Evolutionary conservation across 2,329 filamentous ascomycete species (phyloP).

Genomic region (Pyrenophora graminea): DNA sequence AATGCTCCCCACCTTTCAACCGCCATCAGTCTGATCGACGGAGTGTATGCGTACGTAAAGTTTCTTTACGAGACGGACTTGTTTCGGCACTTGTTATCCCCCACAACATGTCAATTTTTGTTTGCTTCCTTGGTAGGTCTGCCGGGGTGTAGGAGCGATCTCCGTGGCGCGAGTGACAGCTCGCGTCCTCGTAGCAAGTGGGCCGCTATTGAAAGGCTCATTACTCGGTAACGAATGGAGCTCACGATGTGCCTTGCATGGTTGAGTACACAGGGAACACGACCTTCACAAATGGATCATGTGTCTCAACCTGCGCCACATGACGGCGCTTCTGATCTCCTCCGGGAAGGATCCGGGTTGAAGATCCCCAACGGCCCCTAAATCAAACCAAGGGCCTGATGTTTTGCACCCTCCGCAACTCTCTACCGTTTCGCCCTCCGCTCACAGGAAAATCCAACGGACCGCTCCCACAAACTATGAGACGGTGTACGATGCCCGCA

Average conservation of each 20-base stretch:
- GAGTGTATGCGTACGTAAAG: not conserved
- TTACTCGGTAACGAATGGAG: constrained; percentile 8
- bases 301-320: not conserved
- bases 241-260: constrained; percentile 5
- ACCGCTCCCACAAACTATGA: not conserved
- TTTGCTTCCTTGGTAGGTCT: not conserved
- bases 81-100: not conserved
- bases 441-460: not conserved
- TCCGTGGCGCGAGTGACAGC: not conserved
- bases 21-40: not conserved
- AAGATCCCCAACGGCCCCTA: constrained; percentile 1
- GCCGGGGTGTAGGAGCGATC: not conserved
- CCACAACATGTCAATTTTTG: not conserved
- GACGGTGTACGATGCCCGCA: not conserved
- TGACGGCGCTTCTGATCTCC: not conserved
- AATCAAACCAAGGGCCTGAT: not conserved
- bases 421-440: not conserved
- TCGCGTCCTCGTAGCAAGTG: not conserved
- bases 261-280: constrained; percentile 8
- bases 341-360: not conserved
- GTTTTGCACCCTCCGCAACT: not conserved
- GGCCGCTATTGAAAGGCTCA: not conserved
- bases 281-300: constrained; percentile 4
- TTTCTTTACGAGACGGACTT: not conserved
- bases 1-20: not conserved